phyloP scores from a whole-genome alignment of 768 basidiomycete species.

The Suillus hirtellus region DNA sequence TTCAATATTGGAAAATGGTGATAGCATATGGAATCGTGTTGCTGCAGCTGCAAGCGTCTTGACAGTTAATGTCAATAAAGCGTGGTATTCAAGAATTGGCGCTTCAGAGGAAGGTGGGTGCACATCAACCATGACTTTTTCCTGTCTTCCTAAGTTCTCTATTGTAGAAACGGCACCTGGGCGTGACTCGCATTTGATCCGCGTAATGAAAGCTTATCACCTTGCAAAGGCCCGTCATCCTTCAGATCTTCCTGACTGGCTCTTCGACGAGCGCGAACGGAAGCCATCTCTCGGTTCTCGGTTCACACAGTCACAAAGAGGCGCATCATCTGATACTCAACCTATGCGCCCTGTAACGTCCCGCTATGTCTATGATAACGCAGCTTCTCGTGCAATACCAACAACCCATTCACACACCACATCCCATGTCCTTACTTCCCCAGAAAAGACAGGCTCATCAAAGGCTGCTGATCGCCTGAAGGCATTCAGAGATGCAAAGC shows the following conservation, averaged over 20 bases:
- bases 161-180: constrained; percentile 50
- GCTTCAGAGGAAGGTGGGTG: constrained; percentile 45
- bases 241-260: constrained; percentile 63
- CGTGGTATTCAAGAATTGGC: constrained; percentile 49
- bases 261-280: constrained; percentile 61
- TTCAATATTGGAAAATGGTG: constrained; percentile 36
- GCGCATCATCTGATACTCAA: constrained; percentile 12
- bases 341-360: constrained; percentile 30
- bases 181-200: constrained; percentile 58
- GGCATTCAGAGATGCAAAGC: constrained; percentile 52
- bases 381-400: constrained; percentile 18
- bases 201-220: constrained; percentile 70
- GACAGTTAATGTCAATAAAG: constrained; percentile 58
- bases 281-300: constrained; percentile 25
- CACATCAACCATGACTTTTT: constrained; percentile 10
- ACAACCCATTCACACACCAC: not conserved
- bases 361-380: constrained; percentile 40
- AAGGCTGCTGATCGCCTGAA: constrained; percentile 49
- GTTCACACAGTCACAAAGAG: constrained; percentile 4
- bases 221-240: constrained; percentile 57
- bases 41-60: constrained; percentile 51
- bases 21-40: constrained; percentile 57
- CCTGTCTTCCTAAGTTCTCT: not conserved
- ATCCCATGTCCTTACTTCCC: constrained; percentile 18
- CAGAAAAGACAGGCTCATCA: constrained; percentile 26